Percentiles rank a stretch among this genome's conserved stretches.
These are phyloP conservation scores for Tilletia setariae DNA, from an alignment of 1,284 basidiomycete genomes.

Conservation along the genomic window DNA sequence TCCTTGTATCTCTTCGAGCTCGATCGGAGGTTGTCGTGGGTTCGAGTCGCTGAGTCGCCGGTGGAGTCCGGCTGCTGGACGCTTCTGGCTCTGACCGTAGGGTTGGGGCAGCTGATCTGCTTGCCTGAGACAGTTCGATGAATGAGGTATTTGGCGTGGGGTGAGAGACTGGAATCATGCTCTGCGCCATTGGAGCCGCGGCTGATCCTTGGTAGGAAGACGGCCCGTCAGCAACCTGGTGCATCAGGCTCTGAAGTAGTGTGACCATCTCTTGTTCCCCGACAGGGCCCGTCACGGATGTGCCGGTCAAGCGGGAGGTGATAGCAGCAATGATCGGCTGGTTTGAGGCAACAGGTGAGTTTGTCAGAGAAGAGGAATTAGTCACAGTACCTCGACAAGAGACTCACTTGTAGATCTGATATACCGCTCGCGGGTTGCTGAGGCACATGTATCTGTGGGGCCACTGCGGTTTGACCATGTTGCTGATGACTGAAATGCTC, in stretches of 20 bases:
- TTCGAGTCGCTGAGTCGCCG: too few relatives aligned
- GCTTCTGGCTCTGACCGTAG: too few relatives aligned
- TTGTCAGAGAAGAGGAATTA: too few relatives aligned
- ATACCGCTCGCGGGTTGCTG: background rate
- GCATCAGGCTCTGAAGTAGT: background rate
- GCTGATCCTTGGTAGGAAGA: too few relatives aligned
- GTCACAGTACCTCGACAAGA: background rate
- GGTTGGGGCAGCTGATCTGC: too few relatives aligned
- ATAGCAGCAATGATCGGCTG: background rate
- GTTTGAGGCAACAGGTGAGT: background rate
- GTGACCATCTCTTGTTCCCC: constrained; percentile 1
- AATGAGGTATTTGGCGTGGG: too few relatives aligned
- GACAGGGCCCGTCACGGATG: background rate
- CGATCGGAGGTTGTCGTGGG: too few relatives aligned
- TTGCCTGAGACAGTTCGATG: too few relatives aligned
- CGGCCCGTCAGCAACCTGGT: background rate
- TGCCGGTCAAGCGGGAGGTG: background rate
- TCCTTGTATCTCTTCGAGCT: too few relatives aligned
- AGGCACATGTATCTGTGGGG: too few relatives aligned
- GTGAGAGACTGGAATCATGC: background rate
- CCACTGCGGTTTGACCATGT: background rate
- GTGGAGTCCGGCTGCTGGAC: too few relatives aligned
- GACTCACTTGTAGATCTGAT: background rate
- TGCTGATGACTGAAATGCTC: background rate
- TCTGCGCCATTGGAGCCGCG: background rate